Percentiles rank a stretch among this genome's conserved stretches.
Evolutionary conservation across 371 early-diverging fungal species (phyloP).

Genomic region (Actinomortierella ambigua): DNA sequence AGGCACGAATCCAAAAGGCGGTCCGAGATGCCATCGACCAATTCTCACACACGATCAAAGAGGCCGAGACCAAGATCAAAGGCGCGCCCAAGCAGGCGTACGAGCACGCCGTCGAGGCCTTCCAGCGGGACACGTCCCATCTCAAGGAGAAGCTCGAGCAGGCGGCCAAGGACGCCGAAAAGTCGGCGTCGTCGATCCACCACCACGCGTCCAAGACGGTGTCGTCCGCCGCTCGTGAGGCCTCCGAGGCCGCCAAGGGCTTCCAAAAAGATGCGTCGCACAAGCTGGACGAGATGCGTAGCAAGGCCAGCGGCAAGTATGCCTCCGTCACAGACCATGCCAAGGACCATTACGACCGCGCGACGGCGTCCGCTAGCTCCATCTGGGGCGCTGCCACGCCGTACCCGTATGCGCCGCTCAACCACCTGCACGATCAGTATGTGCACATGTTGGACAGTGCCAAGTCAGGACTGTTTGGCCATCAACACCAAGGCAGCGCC

Average conservation of each 20-base stretch:
- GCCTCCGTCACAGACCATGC: slow-evolving; percentile 21
- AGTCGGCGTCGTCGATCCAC: slow-evolving; percentile 23
- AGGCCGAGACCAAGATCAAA: slow-evolving; percentile 38
- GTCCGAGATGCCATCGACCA: slow-evolving; percentile 31
- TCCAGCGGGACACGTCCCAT: slow-evolving; percentile 21
- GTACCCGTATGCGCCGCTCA: slow-evolving; percentile 6
- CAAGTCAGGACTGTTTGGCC: slow-evolving; percentile 11
- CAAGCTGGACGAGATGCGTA: slow-evolving; percentile 12
- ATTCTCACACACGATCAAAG: slow-evolving; percentile 13
- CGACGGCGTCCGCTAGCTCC: slow-evolving; percentile 23
- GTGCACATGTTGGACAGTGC: slow-evolving; percentile 17
- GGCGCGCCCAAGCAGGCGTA: slow-evolving; percentile 23
- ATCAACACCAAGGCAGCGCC: slow-evolving; percentile 2
- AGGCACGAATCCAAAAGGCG: slow-evolving; percentile 22
- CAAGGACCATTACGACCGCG: slow-evolving; percentile 25
- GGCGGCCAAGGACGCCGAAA: slow-evolving; percentile 25
- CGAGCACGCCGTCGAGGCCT: slow-evolving; percentile 34
- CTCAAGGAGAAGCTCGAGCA: slow-evolving; percentile 37
- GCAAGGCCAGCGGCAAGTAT: slow-evolving; percentile 13
- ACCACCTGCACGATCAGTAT: slow-evolving; percentile 28
- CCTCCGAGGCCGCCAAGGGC: slow-evolving; percentile 20
- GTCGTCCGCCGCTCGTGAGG: slow-evolving; percentile 12
- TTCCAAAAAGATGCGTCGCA: too few relatives aligned
- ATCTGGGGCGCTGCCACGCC: slow-evolving; percentile 40
- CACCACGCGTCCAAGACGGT: slow-evolving; percentile 22